Evolutionary conservation across 352 stramenopile genomes (phyloP).

Genomic region (Saprolegnia parasitica): DNA sequence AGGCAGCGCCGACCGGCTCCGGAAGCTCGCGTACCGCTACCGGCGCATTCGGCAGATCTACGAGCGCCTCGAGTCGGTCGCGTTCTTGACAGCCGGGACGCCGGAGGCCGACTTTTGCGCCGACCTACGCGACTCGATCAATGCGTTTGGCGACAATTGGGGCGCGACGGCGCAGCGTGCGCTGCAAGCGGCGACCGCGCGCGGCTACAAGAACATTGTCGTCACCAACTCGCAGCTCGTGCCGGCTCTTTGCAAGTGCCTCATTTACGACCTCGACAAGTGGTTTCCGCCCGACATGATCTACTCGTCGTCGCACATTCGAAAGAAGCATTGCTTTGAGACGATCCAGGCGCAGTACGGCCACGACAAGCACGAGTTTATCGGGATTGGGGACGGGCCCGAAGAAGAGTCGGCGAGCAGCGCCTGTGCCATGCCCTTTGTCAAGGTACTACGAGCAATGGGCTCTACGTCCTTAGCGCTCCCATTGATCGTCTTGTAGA

Average conservation of each 20-base stretch:
- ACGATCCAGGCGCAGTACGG: constrained; percentile 59
- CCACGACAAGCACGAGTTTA: constrained; percentile 47
- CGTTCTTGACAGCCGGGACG: constrained; percentile 56
- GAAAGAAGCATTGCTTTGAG: constrained; percentile 76
- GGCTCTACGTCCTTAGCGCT: constrained; percentile 37
- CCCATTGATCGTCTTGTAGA: constrained; percentile 8
- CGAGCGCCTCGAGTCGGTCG: constrained; percentile 51
- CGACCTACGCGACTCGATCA: constrained; percentile 65
- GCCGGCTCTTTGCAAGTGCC: constrained; percentile 74
- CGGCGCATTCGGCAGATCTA: constrained; percentile 73
- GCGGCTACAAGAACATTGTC: constrained; percentile 46
- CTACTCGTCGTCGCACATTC: constrained; percentile 73
- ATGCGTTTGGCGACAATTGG: constrained; percentile 68
- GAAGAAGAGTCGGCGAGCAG: constrained; percentile 75
- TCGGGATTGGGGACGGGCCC: constrained; percentile 68
- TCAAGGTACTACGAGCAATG: constrained; percentile 67
- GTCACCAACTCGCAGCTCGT: constrained; percentile 81
- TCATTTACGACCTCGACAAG: constrained; percentile 72
- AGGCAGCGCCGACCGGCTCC: constrained; percentile 3
- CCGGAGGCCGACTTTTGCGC: constrained; percentile 62
- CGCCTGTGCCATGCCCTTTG: constrained; percentile 60
- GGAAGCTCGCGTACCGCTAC: constrained; percentile 38
- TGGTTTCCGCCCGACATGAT: constrained; percentile 72
- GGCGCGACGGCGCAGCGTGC: constrained; percentile 55
- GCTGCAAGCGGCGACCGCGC: constrained; percentile 44